These are phyloP conservation scores for Pseudocercospora pini-densiflorae DNA, from an alignment of 2,329 filamentous ascomycete genomes.

Conservation along the genomic window DNA sequence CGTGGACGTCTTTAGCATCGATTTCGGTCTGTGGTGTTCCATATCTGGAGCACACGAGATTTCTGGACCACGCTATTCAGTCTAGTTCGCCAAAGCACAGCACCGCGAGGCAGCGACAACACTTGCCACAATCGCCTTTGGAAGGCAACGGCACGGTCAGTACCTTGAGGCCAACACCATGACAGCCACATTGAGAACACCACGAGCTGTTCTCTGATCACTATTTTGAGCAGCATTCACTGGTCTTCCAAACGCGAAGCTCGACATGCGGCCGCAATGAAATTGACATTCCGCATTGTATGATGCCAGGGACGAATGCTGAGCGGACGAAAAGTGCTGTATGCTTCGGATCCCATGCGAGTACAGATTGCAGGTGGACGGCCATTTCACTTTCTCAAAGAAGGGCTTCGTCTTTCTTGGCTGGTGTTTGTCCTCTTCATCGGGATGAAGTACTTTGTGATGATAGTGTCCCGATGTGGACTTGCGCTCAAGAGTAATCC, in stretches of 20 bases:
- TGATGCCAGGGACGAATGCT: no score
- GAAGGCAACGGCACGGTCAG: neutral
- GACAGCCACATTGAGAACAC: neutral
- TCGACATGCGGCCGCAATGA: no score
- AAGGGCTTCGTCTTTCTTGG: no score
- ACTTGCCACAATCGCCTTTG: neutral
- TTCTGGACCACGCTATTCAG: neutral
- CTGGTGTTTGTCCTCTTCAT: no score
- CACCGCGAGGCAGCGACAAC: neutral
- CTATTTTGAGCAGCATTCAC: neutral
- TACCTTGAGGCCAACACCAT: neutral
- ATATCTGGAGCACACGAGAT: no score
- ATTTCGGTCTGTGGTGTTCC: no score
- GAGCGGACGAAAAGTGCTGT: no score
- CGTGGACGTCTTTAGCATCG: neutral
- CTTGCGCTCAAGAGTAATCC: neutral
- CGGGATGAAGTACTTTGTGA: no score
- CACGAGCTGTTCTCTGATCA: neutral
- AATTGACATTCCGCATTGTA: no score
- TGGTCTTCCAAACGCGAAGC: no score
- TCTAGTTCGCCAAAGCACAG: neutral
- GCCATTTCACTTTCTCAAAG: no score
- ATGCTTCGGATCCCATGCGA: neutral
- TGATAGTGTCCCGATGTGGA: no score
- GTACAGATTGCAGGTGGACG: neutral